phyloP scores from a whole-genome alignment of 2,329 filamentous ascomycete genomes.

The Scytalidium sp. region DNA sequence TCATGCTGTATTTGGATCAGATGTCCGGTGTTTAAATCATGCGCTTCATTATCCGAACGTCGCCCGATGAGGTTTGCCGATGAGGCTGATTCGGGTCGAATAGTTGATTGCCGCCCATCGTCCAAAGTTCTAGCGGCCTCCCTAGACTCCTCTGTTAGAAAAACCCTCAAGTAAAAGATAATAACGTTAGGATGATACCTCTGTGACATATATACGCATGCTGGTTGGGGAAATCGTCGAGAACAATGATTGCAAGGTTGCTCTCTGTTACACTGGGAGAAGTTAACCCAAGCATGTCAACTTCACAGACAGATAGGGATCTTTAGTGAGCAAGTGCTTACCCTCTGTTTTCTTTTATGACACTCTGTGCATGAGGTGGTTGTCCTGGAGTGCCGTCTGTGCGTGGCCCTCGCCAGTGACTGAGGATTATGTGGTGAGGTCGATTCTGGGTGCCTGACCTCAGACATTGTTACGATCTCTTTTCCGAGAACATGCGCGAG shows the following conservation, averaged over 20 bases:
- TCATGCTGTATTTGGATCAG: conserved; percentile 8
- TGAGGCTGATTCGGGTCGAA: not conserved
- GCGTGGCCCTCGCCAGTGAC: not conserved
- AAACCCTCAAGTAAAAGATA: not conserved
- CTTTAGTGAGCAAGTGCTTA: conserved; percentile 19
- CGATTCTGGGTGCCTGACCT: not conserved
- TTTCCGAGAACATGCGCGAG: not conserved
- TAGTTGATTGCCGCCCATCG: not conserved
- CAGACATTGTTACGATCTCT: not conserved
- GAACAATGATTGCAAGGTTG: conserved; percentile 53
- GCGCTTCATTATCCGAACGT: not conserved
- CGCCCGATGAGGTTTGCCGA: not conserved
- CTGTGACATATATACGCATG: conserved; percentile 42
- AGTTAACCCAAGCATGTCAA: not conserved
- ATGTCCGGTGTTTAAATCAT: not conserved
- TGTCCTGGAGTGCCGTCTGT: not conserved
- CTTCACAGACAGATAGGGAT: conserved; percentile 2
- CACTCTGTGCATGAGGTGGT: conserved; percentile 48
- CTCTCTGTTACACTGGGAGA: conserved; percentile 47
- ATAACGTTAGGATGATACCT: conserved; percentile 20
- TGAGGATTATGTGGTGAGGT: not conserved
- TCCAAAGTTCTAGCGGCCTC: not conserved
- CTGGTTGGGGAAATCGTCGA: conserved; percentile 48
- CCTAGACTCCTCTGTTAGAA: not conserved
- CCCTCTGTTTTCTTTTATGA: conserved; percentile 50